These are phyloP conservation scores for Blastocystis sp. DNA, from an alignment of 352 stramenopile species.

Conservation along the genomic window DNA sequence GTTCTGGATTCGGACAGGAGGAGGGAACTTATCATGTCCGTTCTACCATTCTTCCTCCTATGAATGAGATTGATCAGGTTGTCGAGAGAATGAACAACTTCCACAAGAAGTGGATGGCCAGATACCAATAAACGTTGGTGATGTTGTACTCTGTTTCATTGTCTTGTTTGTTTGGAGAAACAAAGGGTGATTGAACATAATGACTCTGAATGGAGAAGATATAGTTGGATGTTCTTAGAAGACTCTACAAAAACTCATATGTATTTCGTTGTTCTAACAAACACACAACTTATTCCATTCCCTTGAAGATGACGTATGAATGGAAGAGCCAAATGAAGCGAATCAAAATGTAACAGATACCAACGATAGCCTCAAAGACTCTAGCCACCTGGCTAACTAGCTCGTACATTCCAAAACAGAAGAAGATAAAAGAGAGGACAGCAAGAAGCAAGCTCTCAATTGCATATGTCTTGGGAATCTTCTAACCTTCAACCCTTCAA, in stretches of 20 bases:
- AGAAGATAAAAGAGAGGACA: constrained; percentile 19
- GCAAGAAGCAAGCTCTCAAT: neutral
- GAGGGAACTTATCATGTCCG: no score
- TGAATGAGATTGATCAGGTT: no score
- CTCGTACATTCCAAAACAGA: neutral
- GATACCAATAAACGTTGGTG: constrained; percentile 75
- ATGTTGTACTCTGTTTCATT: neutral
- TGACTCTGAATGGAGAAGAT: no score
- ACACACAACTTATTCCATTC: neutral
- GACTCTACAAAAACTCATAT: no score
- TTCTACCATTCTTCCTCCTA: no score
- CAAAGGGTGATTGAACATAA: neutral
- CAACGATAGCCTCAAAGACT: neutral
- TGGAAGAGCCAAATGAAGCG: constrained; percentile 39
- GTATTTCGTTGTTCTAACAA: neutral
- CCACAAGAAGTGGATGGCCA: constrained; percentile 86
- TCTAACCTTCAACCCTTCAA: neutral
- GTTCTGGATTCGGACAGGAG: no score
- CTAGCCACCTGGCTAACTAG: neutral
- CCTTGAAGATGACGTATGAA: constrained; percentile 27
- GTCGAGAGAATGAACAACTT: constrained; percentile 86
- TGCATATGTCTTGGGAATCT: neutral
- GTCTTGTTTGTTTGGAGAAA: neutral
- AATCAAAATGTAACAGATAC: neutral
- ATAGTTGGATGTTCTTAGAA: no score